Percentiles rank a stretch among this genome's conserved stretches.
Conservation (phyloP, 2,329 filamentous ascomycete genomes). For the Colletotrichum tropicicola region DNA sequence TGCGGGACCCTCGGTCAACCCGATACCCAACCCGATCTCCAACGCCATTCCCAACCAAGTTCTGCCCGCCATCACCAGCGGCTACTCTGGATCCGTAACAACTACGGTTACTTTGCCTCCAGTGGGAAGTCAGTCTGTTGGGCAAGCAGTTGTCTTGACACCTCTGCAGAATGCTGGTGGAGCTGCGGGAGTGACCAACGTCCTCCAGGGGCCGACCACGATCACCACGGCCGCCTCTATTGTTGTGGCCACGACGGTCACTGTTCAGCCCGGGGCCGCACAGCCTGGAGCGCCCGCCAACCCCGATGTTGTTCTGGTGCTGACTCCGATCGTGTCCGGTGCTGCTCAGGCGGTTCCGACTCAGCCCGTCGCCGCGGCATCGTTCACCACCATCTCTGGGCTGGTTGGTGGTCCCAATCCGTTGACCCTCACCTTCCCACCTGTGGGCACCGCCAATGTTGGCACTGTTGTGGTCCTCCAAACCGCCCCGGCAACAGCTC, state of each 20-base stretch:
- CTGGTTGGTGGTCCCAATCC: neutral
- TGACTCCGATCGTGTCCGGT: neutral
- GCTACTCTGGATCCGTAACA: constrained; percentile 1
- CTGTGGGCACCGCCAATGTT: neutral
- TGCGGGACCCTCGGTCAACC: neutral
- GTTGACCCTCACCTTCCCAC: constrained; percentile 12
- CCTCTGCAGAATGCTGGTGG: neutral
- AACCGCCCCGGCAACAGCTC: neutral
- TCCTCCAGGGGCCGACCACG: neutral
- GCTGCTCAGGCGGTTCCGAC: neutral
- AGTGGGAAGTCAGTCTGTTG: neutral
- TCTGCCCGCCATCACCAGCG: constrained; percentile 5
- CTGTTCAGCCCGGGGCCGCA: neutral
- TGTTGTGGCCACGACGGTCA: neutral
- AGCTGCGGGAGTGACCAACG: neutral
- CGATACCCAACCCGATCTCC: neutral
- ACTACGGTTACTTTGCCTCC: constrained; percentile 17
- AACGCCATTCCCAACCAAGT: too few species aligned
- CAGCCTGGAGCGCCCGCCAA: neutral
- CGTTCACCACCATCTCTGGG: constrained; percentile 15
- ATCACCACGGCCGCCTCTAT: constrained; percentile 4
- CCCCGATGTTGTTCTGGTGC: neutral
- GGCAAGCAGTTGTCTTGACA: constrained; percentile 8
- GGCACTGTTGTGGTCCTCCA: constrained; percentile 9
- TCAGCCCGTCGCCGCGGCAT: neutral